These are phyloP conservation scores for Phialophora macrospora DNA, from an alignment of 2,329 filamentous ascomycete species.

Conservation along the genomic window DNA sequence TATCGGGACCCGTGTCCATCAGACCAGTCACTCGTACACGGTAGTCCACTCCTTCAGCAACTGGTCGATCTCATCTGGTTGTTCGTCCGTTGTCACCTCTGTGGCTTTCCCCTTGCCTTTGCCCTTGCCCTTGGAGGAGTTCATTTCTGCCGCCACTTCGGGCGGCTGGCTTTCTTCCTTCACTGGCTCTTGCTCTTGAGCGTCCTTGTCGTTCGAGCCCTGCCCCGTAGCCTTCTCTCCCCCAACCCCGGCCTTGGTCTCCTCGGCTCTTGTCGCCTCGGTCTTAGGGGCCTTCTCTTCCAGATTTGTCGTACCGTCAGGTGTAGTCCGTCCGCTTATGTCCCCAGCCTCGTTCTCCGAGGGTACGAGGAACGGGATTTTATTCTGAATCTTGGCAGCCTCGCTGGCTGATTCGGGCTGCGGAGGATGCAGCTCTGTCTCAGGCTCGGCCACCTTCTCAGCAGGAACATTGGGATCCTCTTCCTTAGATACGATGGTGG, in stretches of 20 bases:
- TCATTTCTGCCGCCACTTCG: neutral
- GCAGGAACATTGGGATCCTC: neutral
- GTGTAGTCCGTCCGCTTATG: slow-evolving; percentile 1
- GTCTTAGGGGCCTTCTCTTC: neutral
- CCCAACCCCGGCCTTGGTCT: neutral
- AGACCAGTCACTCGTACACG: neutral
- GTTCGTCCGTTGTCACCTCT: neutral
- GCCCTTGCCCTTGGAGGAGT: neutral
- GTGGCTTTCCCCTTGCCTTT: slow-evolving; percentile 1
- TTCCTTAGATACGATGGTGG: neutral
- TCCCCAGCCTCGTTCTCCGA: neutral
- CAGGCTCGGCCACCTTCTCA: neutral
- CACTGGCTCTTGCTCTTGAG: neutral
- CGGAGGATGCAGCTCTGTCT: neutral
- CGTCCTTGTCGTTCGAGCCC: neutral
- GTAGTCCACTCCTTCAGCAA: slow-evolving; percentile 23
- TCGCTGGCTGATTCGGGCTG: neutral
- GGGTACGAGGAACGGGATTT: slow-evolving; percentile 2
- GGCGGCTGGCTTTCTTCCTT: neutral
- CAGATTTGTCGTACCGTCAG: neutral
- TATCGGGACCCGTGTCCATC: neutral
- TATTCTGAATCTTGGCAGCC: neutral
- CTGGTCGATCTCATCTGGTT: slow-evolving; percentile 13
- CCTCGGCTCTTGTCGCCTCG: neutral
- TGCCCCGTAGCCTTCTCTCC: neutral